Conservation (phyloP, 306 rosid genomes). For the Vigna hirtella region DNA sequence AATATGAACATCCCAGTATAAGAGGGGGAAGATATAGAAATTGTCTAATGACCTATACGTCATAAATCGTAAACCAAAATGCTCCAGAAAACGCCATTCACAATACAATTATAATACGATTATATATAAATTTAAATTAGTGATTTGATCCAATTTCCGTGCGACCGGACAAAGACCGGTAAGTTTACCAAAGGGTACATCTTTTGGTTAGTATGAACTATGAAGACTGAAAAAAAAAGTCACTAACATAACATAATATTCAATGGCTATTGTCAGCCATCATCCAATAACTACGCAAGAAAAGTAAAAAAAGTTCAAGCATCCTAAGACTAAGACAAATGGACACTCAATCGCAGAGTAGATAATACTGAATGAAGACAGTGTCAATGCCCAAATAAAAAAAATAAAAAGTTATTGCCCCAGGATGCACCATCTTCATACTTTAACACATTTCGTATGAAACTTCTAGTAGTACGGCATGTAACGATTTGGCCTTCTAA, state of each 20-base stretch:
- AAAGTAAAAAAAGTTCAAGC: conserved; percentile 16
- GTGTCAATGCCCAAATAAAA: conserved; percentile 18
- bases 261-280: conserved; percentile 36
- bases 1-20: neutral
- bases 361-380: conserved; percentile 26
- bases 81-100: neutral
- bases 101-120: neutral
- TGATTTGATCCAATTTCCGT: conserved; percentile 3
- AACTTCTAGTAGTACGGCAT: conserved; percentile 80
- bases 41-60: neutral
- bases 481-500: conserved; percentile 74
- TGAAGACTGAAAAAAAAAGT: conserved; percentile 3
- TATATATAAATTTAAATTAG: conserved; percentile 7
- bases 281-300: conserved; percentile 22
- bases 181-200: conserved; percentile 25
- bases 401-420: neutral
- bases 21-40: neutral
- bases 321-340: conserved; percentile 1
- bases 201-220: conserved; percentile 31
- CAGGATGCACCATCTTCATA: conserved; percentile 30
- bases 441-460: conserved; percentile 6
- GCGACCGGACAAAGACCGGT: conserved; percentile 6
- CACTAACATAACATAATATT: conserved; percentile 36
- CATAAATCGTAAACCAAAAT: neutral
- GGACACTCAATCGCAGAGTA: conserved; percentile 1